Evolutionary conservation across 257 asterid species (phyloP).

Genomic region (Pogostemon cablin): DNA sequence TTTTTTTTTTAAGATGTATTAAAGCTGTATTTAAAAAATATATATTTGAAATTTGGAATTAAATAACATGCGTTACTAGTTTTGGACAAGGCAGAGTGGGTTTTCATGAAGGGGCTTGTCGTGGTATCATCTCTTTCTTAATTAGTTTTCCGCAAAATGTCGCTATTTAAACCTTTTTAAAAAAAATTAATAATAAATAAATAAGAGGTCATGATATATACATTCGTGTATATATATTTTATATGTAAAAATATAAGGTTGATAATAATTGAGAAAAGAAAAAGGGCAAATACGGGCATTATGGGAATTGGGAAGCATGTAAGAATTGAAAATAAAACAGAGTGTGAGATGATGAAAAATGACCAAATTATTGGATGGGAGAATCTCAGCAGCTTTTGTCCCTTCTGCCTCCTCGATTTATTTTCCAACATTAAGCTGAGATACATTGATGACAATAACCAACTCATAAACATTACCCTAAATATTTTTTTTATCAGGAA

Average conservation of each 20-base stretch:
- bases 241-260: not conserved
- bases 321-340: conserved; percentile 12
- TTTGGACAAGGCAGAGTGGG: conserved; percentile 23
- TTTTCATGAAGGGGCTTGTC: not conserved
- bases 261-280: conserved; percentile 20
- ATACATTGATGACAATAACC: too few species aligned
- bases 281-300: conserved; percentile 5
- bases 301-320: conserved; percentile 25
- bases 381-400: conserved; percentile 35
- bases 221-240: too few species aligned
- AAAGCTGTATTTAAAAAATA: not conserved
- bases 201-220: too few species aligned
- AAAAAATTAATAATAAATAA: too few species aligned
- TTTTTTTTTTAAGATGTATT: too few species aligned
- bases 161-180: too few species aligned
- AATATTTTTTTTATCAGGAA: too few species aligned
- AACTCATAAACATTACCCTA: too few species aligned
- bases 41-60: conserved; percentile 27
- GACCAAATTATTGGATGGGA: conserved; percentile 35
- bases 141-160: too few species aligned
- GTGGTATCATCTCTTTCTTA: not conserved
- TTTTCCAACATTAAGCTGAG: too few species aligned
- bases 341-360: not conserved
- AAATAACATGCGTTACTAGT: conserved; percentile 1
- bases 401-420: not conserved